These are phyloP conservation scores for Penicillium sp. DNA, from an alignment of 2,329 filamentous ascomycete species.

Conservation along the genomic window DNA sequence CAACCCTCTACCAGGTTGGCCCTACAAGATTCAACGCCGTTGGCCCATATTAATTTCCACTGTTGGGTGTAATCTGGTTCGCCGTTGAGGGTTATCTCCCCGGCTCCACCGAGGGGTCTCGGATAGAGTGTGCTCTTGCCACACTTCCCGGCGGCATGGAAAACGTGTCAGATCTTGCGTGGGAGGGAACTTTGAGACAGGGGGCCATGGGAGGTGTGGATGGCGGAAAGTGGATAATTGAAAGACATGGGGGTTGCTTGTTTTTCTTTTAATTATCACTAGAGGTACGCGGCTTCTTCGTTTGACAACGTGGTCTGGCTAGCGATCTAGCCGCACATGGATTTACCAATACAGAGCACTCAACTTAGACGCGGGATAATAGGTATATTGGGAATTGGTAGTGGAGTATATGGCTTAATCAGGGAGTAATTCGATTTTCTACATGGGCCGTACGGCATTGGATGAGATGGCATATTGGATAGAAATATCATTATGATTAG, in stretches of 20 bases:
- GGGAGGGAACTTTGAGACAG: neutral
- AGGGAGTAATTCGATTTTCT: neutral
- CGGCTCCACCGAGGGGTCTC: conserved; percentile 25
- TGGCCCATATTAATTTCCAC: conserved; percentile 27
- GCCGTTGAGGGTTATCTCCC: conserved; percentile 24
- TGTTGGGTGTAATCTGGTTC: conserved; percentile 26
- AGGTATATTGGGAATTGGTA: no score
- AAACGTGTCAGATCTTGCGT: conserved; percentile 20
- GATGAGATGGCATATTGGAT: neutral
- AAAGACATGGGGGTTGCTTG: neutral
- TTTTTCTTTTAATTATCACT: neutral
- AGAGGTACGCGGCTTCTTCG: neutral
- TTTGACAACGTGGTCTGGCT: neutral
- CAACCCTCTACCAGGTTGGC: neutral
- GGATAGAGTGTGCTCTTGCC: conserved; percentile 23
- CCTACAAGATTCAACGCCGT: neutral
- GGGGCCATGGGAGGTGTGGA: neutral
- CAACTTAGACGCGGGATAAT: neutral
- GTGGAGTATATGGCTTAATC: neutral
- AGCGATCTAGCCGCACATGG: neutral
- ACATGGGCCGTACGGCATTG: neutral
- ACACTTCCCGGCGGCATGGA: conserved; percentile 1
- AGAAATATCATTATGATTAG: neutral
- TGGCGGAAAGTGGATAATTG: neutral
- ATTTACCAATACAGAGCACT: neutral